These are phyloP conservation scores for Pseudocercospora fijiensis DNA, from an alignment of 2,329 filamentous ascomycete genomes.

Conservation along the genomic window DNA sequence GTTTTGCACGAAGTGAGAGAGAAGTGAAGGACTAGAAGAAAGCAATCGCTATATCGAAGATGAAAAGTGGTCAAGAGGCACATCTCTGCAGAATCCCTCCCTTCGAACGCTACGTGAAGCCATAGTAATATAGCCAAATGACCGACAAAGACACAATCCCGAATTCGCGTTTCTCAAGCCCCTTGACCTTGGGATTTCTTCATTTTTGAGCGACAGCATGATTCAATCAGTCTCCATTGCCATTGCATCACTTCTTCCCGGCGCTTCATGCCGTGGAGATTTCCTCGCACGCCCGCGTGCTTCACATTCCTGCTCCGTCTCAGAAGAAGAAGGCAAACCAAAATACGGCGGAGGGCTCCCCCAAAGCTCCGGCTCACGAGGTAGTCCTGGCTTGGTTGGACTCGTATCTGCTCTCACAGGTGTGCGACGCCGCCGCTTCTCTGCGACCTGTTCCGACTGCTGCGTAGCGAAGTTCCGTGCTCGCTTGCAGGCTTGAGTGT, in stretches of 20 bases:
- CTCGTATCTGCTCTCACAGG: neutral
- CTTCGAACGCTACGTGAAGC: neutral
- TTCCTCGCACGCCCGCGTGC: neutral
- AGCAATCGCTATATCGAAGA: neutral
- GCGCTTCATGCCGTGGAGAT: neutral
- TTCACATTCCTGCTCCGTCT: neutral
- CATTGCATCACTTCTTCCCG: neutral
- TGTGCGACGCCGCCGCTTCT: neutral
- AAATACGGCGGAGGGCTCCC: neutral
- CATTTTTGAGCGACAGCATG: neutral
- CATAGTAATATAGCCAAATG: neutral
- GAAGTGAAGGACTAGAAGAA: neutral
- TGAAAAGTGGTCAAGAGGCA: neutral
- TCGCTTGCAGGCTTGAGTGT: neutral
- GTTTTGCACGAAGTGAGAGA: neutral
- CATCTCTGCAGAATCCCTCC: neutral
- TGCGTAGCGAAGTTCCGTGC: neutral
- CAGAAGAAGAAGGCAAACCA: neutral
- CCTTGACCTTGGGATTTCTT: neutral
- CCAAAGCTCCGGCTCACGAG: neutral
- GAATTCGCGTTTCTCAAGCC: no score
- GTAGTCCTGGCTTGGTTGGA: neutral
- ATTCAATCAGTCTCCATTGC: constrained; percentile 1
- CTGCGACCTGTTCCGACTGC: neutral
- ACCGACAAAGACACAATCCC: no score